Base-by-base conservation (phyloP, 2,329 filamentous ascomycete genomes). In the Alternaria burnsii region DNA sequence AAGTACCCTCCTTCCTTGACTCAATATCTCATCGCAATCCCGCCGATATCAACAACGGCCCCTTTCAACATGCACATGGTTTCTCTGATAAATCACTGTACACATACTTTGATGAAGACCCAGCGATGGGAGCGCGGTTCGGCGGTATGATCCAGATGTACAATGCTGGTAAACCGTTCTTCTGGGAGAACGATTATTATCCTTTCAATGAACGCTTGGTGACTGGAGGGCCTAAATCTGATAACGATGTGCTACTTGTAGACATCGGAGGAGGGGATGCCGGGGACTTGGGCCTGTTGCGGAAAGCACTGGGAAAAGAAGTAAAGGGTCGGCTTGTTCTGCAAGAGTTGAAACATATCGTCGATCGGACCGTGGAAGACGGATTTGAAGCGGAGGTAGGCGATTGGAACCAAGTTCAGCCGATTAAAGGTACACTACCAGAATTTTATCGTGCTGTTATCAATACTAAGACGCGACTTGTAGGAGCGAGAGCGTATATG, bases 331-430 rank as follows among this genome's bases (percentile, higher is more conserved):
- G 59, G 32, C 52, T 62, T 3, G 34, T 62, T 22, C 30, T 68
- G 30, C 62, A 68, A 26, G 65, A 68, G 26, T 30, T 64, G 30
- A 57, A 62, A 52, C 60, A 62, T 34, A 57, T 62, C 30, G 48
- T 62, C n/a, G 60, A 62, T 22, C 22, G 26, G n/a, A 26, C 32
- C 1, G 38, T 57, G 11, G 56, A 59, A 43, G 42, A 53, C n/a
- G 56, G 60, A 0, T 59, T 56, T 47, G 60, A 62, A 54, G 56
- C 60, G 1, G 18, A 48, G 9, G 46, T 48, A 1, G 30, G 46
- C 1, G 30, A 36, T 1, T 48, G 30, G 46, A 48, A 48, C 11
- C 18, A 48, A 18, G 46, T 48, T 7, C 46, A 48, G 18, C 30
- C 46, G 8, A 48, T 48, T 0, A n/a, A 48, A 48, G 46, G 46